These are phyloP conservation scores for Saturnispora galanensis DNA, from an alignment of 805 yeast genomes.

Conservation along the genomic window DNA sequence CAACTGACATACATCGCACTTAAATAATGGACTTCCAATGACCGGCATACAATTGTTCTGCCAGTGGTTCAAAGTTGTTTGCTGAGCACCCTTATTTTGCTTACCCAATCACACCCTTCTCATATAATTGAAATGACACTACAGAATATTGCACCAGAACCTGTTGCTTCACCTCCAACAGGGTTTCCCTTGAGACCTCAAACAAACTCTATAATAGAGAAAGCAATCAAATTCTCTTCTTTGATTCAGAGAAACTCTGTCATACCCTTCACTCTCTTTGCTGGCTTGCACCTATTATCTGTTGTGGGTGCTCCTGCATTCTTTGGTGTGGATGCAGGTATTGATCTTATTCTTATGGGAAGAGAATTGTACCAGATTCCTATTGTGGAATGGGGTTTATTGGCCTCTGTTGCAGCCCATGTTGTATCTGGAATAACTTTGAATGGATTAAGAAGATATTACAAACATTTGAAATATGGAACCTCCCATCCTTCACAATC, in stretches of 20 bases:
- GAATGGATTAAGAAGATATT: slow-evolving; percentile 30
- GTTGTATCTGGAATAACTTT: slow-evolving; percentile 42
- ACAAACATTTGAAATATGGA: slow-evolving; percentile 22
- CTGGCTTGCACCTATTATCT: slow-evolving; percentile 46
- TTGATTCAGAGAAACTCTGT: slow-evolving; percentile 50
- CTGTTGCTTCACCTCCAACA: neutral
- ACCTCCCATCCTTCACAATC: slow-evolving; percentile 3
- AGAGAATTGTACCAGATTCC: slow-evolving; percentile 53
- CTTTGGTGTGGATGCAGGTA: slow-evolving; percentile 33
- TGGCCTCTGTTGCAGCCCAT: slow-evolving; percentile 42
- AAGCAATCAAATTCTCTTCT: neutral
- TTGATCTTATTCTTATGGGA: slow-evolving; percentile 49
- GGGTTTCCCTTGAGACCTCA: slow-evolving; percentile 7
- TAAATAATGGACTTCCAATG: too few species aligned
- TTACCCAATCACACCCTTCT: too few species aligned
- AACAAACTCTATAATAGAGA: neutral
- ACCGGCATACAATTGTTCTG: too few species aligned
- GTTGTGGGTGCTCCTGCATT: slow-evolving; percentile 45
- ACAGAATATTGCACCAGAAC: slow-evolving; percentile 11
- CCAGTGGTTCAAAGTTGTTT: too few species aligned
- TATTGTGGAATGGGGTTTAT: slow-evolving; percentile 36
- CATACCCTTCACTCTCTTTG: slow-evolving; percentile 44
- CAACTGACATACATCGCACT: too few species aligned
- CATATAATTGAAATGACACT: slow-evolving; percentile 6
- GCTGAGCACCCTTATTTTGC: too few species aligned